phyloP scores from a whole-genome alignment of 805 yeast genomes.

The Candida sanyiensis region DNA sequence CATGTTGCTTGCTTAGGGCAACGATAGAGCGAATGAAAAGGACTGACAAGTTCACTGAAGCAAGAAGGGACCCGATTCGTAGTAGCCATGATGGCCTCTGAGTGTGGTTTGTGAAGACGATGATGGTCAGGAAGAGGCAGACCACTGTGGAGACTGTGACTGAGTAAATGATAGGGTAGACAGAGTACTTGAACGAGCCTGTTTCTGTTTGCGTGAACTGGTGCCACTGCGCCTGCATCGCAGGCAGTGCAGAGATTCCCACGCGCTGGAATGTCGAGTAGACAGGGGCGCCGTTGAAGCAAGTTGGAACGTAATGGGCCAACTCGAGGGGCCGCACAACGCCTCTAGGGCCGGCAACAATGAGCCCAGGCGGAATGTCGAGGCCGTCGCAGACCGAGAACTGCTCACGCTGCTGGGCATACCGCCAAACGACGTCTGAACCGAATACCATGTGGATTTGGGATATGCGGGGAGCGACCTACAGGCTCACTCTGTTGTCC shows the following conservation, averaged over 20 bases:
- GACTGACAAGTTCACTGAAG: constrained; percentile 50
- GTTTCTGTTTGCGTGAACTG: constrained; percentile 32
- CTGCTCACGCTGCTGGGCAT: constrained; percentile 19
- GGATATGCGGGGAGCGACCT: neutral
- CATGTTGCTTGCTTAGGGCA: constrained; percentile 43
- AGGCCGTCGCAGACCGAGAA: constrained; percentile 30
- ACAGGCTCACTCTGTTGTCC: neutral
- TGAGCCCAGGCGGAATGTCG: constrained; percentile 29
- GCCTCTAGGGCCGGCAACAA: constrained; percentile 21
- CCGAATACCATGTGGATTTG: constrained; percentile 24
- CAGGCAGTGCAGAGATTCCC: constrained; percentile 34
- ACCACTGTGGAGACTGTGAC: constrained; percentile 61
- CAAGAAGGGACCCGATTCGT: constrained; percentile 43
- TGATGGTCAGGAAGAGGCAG: constrained; percentile 54
- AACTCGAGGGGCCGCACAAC: constrained; percentile 15
- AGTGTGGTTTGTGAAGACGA: constrained; percentile 60
- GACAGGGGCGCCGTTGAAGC: constrained; percentile 30
- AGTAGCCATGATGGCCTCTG: constrained; percentile 53
- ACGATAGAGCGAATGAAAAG: constrained; percentile 44
- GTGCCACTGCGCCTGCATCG: constrained; percentile 44
- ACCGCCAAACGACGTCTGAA: constrained; percentile 30
- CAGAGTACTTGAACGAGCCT: constrained; percentile 48
- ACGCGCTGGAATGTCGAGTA: constrained; percentile 29
- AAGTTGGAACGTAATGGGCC: constrained; percentile 28
- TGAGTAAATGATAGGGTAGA: constrained; percentile 58